These are phyloP conservation scores for Platanthera zijinensis DNA, from an alignment of 106 monocot species.

Conservation along the genomic window DNA sequence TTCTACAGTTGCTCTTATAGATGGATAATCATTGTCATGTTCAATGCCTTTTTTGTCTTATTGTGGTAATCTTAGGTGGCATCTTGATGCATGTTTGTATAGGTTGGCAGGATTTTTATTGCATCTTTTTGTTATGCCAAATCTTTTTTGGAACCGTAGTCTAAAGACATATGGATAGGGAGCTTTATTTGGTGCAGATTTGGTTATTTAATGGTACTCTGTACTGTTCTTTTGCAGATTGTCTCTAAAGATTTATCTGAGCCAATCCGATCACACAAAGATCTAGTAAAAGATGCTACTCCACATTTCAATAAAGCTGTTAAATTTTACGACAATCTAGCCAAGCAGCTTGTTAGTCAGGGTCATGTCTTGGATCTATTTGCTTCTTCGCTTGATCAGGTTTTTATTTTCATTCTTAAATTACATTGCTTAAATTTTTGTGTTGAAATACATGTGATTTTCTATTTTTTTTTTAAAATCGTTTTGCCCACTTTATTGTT, in stretches of 20 bases:
- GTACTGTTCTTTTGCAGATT: constrained; percentile 48
- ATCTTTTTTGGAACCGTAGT: not conserved
- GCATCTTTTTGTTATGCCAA: not conserved
- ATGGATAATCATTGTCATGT: not conserved
- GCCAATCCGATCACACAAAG: constrained; percentile 94
- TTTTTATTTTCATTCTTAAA: constrained; percentile 11
- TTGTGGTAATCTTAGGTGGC: not conserved
- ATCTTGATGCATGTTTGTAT: not conserved
- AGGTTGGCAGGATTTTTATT: not conserved
- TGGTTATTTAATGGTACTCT: not conserved
- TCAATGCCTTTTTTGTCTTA: not conserved
- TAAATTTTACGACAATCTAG: constrained; percentile 86
- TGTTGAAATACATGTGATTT: not conserved
- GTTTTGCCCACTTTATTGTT: constrained; percentile 1
- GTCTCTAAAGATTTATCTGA: constrained; percentile 96
- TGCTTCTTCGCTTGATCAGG: constrained; percentile 99
- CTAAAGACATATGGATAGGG: not conserved
- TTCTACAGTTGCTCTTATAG: not conserved
- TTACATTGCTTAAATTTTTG: not conserved
- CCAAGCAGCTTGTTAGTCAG: constrained; percentile 92
- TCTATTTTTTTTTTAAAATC: not conserved
- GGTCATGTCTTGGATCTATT: constrained; percentile 94
- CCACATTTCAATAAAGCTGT: constrained; percentile 94
- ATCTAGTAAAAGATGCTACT: constrained; percentile 94
- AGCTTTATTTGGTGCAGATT: constrained; percentile 2